Evolutionary conservation across 106 monocot genomes (phyloP).

Genomic region (Dendrobium officinale): DNA sequence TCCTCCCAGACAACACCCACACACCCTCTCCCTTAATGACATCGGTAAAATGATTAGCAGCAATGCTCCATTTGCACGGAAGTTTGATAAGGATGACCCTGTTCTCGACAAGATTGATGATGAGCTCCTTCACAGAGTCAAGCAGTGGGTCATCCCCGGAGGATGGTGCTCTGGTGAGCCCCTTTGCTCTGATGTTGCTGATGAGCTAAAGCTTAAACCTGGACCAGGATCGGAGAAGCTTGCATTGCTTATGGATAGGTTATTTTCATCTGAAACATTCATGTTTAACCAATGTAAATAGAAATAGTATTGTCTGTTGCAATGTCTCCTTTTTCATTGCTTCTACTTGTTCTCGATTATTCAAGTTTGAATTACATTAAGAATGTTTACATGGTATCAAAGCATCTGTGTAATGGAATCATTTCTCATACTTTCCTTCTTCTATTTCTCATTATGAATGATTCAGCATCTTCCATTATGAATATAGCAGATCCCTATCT

Average conservation of each 20-base stretch:
- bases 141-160: constrained; percentile 23
- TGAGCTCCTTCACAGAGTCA: constrained; percentile 35
- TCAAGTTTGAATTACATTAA: no score
- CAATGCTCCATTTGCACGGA: constrained; percentile 71
- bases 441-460: no score
- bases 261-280: constrained; percentile 39
- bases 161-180: constrained; percentile 51
- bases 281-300: constrained; percentile 34
- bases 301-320: no score
- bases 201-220: constrained; percentile 20
- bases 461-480: no score
- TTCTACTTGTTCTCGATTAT: no score
- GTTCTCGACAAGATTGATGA: constrained; percentile 53
- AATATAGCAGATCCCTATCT: no score
- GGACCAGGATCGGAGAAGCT: constrained; percentile 55
- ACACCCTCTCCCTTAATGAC: constrained; percentile 31
- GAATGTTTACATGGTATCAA: no score
- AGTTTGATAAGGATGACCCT: constrained; percentile 42
- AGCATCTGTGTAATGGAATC: no score
- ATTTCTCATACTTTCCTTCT: no score
- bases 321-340: no score
- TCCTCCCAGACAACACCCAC: constrained; percentile 79
- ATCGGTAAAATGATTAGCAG: constrained; percentile 37
- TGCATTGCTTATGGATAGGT: constrained; percentile 27
- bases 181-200: constrained; percentile 29